Percentiles rank a stretch among this genome's conserved stretches.
Evolutionary conservation across 2,329 filamentous ascomycete species (phyloP).

Genomic region (Ophiocordyceps camponoti-leonardi): DNA sequence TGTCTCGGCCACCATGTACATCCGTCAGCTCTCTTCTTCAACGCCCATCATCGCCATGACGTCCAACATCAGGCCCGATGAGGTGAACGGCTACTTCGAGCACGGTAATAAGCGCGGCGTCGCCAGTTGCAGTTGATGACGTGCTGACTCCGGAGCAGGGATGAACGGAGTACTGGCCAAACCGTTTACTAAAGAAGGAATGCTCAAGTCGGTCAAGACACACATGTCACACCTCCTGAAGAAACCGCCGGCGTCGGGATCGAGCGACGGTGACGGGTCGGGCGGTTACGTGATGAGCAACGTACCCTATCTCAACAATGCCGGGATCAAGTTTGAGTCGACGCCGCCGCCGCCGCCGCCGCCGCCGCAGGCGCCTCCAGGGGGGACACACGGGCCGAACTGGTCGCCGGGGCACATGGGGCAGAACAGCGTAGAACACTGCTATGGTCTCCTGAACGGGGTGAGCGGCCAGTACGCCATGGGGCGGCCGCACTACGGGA

Average conservation of each 20-base stretch:
- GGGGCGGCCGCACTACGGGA: slow-evolving; percentile 10
- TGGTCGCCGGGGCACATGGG: slow-evolving; percentile 34
- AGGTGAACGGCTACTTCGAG: slow-evolving; percentile 93
- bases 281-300: slow-evolving; percentile 16
- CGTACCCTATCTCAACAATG: slow-evolving; percentile 16
- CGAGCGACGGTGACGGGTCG: slow-evolving; percentile 18
- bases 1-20: slow-evolving; percentile 84
- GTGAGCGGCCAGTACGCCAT: slow-evolving; percentile 18
- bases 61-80: slow-evolving; percentile 90
- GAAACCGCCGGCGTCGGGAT: slow-evolving; percentile 26
- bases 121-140: neutral
- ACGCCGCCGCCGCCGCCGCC: slow-evolving; percentile 41
- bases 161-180: slow-evolving; percentile 98
- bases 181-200: slow-evolving; percentile 80
- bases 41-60: slow-evolving; percentile 97
- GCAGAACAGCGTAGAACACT: slow-evolving; percentile 25
- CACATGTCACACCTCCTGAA: slow-evolving; percentile 75
- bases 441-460: slow-evolving; percentile 28
- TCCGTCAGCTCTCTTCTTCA: slow-evolving; percentile 67
- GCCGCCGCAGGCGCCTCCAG: slow-evolving; percentile 22
- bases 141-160: slow-evolving; percentile 29
- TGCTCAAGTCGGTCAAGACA: slow-evolving; percentile 73
- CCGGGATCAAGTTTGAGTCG: slow-evolving; percentile 31
- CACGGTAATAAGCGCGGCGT: slow-evolving; percentile 48
- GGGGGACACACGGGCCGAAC: slow-evolving; percentile 21